Conservation (phyloP, 148 eudicot species). For the Spergularia marina region DNA sequence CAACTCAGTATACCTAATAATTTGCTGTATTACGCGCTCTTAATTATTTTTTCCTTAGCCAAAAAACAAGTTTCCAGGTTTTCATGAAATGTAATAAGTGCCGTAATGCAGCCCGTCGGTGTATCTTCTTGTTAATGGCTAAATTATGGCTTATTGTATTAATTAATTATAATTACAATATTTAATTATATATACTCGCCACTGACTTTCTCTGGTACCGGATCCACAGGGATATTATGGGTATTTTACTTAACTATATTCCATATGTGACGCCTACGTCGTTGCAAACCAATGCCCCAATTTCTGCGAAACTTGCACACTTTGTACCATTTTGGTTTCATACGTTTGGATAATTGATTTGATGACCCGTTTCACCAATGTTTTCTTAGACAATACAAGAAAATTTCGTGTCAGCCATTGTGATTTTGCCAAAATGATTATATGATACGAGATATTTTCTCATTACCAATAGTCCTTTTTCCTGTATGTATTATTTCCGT, state of each 20-base stretch:
- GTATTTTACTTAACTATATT: neutral
- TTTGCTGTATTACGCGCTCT: conserved; percentile 13
- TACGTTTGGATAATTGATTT: neutral
- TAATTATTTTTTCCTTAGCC: neutral
- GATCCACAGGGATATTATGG: neutral
- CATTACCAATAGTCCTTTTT: too few species aligned
- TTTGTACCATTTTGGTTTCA: neutral
- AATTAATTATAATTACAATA: neutral
- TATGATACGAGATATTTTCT: too few species aligned
- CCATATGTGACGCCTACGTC: neutral
- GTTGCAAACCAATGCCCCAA: neutral
- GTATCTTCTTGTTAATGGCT: neutral
- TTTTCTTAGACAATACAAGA: too few species aligned
- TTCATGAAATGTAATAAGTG: neutral
- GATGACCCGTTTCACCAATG: neutral
- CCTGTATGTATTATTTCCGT: too few species aligned
- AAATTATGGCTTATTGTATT: neutral
- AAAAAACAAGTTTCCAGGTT: too few species aligned
- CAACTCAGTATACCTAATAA: neutral
- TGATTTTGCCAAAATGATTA: too few species aligned
- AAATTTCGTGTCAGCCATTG: too few species aligned
- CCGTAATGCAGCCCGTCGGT: neutral
- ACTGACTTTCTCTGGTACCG: neutral
- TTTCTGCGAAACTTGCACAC: conserved; percentile 4
- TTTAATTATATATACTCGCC: neutral